These are phyloP conservation scores for Globisporangium splendens DNA, from an alignment of 352 stramenopile genomes.

Conservation along the genomic window DNA sequence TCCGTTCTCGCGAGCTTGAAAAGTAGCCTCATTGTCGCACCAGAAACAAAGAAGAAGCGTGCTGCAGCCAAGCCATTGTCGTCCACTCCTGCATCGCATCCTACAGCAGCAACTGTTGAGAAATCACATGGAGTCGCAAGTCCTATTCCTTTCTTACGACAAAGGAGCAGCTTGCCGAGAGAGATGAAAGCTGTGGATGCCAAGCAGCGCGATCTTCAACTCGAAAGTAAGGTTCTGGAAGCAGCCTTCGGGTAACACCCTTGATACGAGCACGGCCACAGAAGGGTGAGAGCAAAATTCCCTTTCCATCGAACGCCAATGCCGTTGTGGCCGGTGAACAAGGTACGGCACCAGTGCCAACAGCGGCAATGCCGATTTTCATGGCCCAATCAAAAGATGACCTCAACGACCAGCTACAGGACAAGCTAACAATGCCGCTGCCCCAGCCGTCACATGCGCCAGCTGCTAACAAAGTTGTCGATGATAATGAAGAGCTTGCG, in stretches of 20 bases:
- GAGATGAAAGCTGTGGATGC: not conserved
- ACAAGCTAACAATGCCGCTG: not conserved
- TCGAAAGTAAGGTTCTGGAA: no score
- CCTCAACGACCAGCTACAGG: not conserved
- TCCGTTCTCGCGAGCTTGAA: conserved; percentile 32
- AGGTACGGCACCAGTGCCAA: not conserved
- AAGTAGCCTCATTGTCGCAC: conserved; percentile 1
- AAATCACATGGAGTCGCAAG: not conserved
- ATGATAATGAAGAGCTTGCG: not conserved
- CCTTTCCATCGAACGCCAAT: conserved; percentile 15
- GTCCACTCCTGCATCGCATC: not conserved
- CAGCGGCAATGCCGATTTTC: not conserved
- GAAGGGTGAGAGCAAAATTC: conserved; percentile 32
- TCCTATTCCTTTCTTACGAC: no score
- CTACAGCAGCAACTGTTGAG: not conserved
- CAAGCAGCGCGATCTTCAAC: not conserved
- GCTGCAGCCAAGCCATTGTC: conserved; percentile 5
- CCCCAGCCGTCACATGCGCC: not conserved
- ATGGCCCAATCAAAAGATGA: not conserved
- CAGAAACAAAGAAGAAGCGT: no score
- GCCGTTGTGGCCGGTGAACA: not conserved
- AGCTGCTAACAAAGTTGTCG: not conserved
- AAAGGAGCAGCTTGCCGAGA: not conserved
- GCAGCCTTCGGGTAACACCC: no score
- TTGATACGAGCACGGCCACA: conserved; percentile 16